Base-by-base conservation (phyloP, 306 rosid genomes). In the Prunus padus region DNA sequence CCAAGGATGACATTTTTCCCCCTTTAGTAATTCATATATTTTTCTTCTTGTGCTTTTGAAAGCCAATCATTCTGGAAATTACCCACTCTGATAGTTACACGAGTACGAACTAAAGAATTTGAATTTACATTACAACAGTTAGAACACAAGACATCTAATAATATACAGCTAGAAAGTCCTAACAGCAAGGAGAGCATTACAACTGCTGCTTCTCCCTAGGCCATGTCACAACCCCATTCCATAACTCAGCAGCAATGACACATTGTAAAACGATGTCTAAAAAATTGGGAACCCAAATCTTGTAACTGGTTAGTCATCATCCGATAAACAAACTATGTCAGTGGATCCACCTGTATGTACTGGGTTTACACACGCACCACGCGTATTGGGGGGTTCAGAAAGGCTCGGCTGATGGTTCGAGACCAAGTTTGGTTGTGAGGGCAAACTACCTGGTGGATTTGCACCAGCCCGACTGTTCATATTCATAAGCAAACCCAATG, bases 301-400 rank as follows among this genome's bases (percentile, higher is more conserved):
- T 71, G 10, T 72, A 52, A 62, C 52, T 45, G 77, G 88, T 88
- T 83, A 90, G 69, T 92, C 97, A 67, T 89, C 96, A 57, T 94
- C 97, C 0, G 98, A 94, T 82, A 94, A 84, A 82, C 84, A 94
- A 44, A 92, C 98, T 47, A 90, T 33, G 30, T 87, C 87, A n/a
- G 69, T 7, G 9, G 60, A 57, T 73, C 71, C 78, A 25, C 80
- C 65, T 50, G 82, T 76, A 71, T 55, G 72, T 45, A 72, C 52
- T 8, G 85, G 56, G 72, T 74, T 85, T 33, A 72, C 84, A 44
- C 20, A 76, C 22, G 22, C 15, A 63, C 76, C 76, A 37, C 59
- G 64, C 19, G 69, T 69, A 44, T 46, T n/a, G 67, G 80, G 75
- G 59, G 72, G 46, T 26, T 51, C 78, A 4, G 89, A 50, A 54